Conservation (phyloP, 495 filamentous ascomycete species). For the Penicillium ucsense region DNA sequence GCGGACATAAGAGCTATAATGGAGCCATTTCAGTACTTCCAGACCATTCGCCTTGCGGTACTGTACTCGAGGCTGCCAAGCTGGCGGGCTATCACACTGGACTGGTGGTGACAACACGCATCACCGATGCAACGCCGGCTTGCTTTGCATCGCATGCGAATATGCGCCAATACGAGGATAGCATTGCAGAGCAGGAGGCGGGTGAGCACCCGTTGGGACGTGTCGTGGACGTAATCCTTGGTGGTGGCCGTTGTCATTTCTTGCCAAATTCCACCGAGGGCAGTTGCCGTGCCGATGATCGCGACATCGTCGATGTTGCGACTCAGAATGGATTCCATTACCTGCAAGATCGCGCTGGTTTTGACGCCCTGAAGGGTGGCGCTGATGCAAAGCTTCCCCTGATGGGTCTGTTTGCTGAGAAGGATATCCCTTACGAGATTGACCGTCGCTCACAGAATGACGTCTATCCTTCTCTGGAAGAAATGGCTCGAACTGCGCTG, state of each 20-base stretch:
- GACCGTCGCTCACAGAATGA: slow-evolving; percentile 71
- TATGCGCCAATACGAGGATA: slow-evolving; percentile 67
- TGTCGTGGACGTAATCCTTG: slow-evolving; percentile 82
- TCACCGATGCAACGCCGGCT: slow-evolving; percentile 96
- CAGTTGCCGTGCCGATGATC: slow-evolving; percentile 67
- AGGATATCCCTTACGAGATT: slow-evolving; percentile 85
- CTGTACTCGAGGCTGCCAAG: slow-evolving; percentile 90
- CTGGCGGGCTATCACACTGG: slow-evolving; percentile 85
- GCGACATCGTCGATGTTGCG: slow-evolving; percentile 59
- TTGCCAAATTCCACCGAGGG: slow-evolving; percentile 65
- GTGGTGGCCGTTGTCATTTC: slow-evolving; percentile 91
- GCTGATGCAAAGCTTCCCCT: slow-evolving; percentile 66
- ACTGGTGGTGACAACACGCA: slow-evolving; percentile 86
- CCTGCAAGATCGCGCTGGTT: slow-evolving; percentile 58
- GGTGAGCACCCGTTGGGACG: slow-evolving; percentile 79
- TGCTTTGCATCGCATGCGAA: slow-evolving; percentile 90
- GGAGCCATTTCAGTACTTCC: slow-evolving; percentile 86
- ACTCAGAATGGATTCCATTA: slow-evolving; percentile 73
- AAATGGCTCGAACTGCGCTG: slow-evolving; percentile 82
- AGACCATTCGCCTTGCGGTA: slow-evolving; percentile 78
- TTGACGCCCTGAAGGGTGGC: slow-evolving; percentile 67
- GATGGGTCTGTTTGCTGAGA: slow-evolving; percentile 74
- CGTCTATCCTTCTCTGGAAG: slow-evolving; percentile 77
- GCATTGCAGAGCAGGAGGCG: slow-evolving; percentile 84
- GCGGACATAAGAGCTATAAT: slow-evolving; percentile 88